Percentiles rank a stretch among this genome's conserved stretches.
Conservation (phyloP, 2,329 filamentous ascomycete genomes). For the Alternaria burnsii region DNA sequence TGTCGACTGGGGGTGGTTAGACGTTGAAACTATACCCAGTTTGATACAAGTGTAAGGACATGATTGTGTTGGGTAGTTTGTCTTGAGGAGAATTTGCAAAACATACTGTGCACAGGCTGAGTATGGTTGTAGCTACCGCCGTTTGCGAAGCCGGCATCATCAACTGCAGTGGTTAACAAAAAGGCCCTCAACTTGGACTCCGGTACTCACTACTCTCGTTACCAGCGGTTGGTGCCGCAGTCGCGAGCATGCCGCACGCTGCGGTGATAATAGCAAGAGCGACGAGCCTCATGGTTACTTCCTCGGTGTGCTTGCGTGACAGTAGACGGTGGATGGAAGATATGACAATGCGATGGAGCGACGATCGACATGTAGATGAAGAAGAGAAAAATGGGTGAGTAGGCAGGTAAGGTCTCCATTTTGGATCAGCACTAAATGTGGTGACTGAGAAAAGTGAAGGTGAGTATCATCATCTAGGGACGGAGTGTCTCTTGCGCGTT, state of each 20-base stretch:
- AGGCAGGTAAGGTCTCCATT: neutral
- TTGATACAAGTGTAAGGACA: neutral
- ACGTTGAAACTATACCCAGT: neutral
- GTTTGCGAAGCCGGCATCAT: neutral
- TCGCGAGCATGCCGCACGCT: neutral
- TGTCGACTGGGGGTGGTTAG: neutral
- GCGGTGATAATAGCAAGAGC: neutral
- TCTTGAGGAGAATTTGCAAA: neutral
- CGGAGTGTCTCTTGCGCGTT: neutral
- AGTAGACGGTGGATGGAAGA: neutral
- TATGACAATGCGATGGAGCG: too few species aligned
- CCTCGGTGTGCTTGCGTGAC: neutral
- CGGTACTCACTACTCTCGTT: neutral
- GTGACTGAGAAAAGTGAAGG: neutral
- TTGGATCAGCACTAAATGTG: neutral
- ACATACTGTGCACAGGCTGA: neutral
- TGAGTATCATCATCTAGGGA: neutral
- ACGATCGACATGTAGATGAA: neutral
- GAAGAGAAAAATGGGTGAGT: neutral
- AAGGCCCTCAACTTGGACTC: neutral
- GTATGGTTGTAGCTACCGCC: neutral
- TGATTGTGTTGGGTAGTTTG: neutral
- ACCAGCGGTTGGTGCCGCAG: neutral
- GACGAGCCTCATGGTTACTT: neutral
- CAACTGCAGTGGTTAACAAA: neutral